Base-by-base conservation (phyloP, 2,329 filamentous ascomycete genomes). In the Ascochyta clinopodiicola region DNA sequence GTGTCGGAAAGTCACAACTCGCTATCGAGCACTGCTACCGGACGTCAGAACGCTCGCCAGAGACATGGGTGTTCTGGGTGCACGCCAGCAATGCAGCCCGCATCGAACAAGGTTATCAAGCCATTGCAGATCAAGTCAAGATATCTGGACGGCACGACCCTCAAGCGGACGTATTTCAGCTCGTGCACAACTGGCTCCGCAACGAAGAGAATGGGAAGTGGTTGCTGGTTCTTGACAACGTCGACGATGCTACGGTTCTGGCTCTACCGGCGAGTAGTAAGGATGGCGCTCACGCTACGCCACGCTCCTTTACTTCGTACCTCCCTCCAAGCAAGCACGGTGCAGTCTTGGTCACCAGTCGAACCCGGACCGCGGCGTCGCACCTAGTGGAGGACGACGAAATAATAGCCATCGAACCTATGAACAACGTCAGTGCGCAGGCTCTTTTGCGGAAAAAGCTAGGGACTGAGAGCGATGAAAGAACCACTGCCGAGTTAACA, bases 171-270 rank as follows among this genome's bases (percentile, higher is more conserved):
- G 47, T 63, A 2, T 54, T 63, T 12, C 38, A 59, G 59, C 45
- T 63, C 5, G 50, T 66, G 27, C 47, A 60, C 29, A 15, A 44
- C 39, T 51, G 48, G 56, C 48, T 59, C 21, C 19, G 35, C 12
- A 10, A 44, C 13, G n/a, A 24, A 7, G 47, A 53, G 39, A 29
- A 51, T 15, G 19, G 24, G 12, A 4, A 15, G 31, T 68, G 63
- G 65, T 36, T 67, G 29, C 34, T 68, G 2, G 52, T 67, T 6
- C 53, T 68, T 1, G 64, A 68, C 44, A 68, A 66, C 35, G 54
- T 46, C 7, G 61, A 67, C 31, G 44, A 67, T 51, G 50, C 51
- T 39, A 22, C 12, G 10, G 39, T 60, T 36, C 48, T 63, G 32
- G 19, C 10, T n/a, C 29, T 5, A 8, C 10, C 19, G 15, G 9